Evolutionary conservation across 331 rosid genomes (phyloP).

Genomic region (Stylosanthes scabra): DNA sequence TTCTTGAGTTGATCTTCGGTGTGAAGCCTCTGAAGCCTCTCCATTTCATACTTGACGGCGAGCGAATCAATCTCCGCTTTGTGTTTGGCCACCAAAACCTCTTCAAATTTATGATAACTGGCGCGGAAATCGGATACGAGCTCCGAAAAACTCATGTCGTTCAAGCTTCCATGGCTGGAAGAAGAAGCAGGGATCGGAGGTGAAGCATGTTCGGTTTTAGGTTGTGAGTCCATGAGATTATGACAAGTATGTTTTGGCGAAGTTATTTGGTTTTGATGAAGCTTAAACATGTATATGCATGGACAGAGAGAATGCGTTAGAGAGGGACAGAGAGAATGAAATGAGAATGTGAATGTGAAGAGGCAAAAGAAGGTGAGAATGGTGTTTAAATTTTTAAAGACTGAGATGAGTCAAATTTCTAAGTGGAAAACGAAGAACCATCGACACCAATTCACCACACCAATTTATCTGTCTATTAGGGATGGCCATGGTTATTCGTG

Average conservation of each 20-base stretch:
- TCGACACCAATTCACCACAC: too few species aligned
- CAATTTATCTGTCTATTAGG: too few species aligned
- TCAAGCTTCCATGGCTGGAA: background rate
- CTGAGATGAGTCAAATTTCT: too few species aligned
- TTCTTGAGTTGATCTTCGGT: conserved; percentile 14
- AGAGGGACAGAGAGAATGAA: too few species aligned
- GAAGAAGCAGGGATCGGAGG: background rate
- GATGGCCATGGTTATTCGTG: too few species aligned
- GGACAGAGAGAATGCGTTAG: too few species aligned
- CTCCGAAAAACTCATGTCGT: conserved; percentile 37
- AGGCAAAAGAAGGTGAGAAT: too few species aligned
- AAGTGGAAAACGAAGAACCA: too few species aligned
- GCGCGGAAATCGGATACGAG: conserved; percentile 40
- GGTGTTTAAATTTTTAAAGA: too few species aligned
- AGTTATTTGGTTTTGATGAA: too few species aligned
- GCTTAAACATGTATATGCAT: too few species aligned
- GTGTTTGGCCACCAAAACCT: conserved; percentile 33
- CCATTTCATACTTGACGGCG: background rate
- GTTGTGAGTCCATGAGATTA: conserved; percentile 14
- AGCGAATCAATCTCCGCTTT: background rate
- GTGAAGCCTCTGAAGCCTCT: background rate
- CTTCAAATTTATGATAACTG: conserved; percentile 41
- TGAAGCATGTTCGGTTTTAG: conserved; percentile 22
- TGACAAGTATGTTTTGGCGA: background rate
- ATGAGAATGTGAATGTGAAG: too few species aligned